Evolutionary conservation across 2,329 filamentous ascomycete genomes (phyloP).

Genomic region (Colletotrichum godetiae): DNA sequence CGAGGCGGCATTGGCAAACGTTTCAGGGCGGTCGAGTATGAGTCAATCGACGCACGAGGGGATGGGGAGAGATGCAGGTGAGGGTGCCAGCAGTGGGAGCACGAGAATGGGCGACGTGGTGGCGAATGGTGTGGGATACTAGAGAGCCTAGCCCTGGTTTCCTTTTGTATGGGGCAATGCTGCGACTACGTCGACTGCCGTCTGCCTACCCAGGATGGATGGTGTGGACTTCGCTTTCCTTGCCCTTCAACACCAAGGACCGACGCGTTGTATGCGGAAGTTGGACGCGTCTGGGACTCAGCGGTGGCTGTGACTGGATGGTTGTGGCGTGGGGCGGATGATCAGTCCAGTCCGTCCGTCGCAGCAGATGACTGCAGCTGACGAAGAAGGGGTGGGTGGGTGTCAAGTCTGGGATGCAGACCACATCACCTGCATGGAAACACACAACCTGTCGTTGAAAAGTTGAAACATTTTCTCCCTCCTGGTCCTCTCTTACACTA

Average conservation of each 20-base stretch:
- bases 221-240: conserved; percentile 7
- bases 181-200: neutral
- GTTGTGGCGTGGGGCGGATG: conserved; percentile 17
- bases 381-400: neutral
- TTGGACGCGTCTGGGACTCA: conserved; percentile 29
- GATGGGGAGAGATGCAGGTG: conserved; percentile 24
- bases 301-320: conserved; percentile 21
- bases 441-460: conserved; percentile 5
- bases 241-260: conserved; percentile 33
- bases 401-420: conserved; percentile 6
- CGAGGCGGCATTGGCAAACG: conserved; percentile 22
- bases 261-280: conserved; percentile 33
- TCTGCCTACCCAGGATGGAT: neutral
- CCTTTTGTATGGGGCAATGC: neutral
- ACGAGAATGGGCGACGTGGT: conserved; percentile 16
- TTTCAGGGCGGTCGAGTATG: conserved; percentile 31
- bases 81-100: conserved; percentile 24
- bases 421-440: conserved; percentile 34
- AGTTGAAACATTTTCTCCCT: neutral
- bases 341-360: neutral
- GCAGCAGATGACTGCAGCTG: conserved; percentile 17
- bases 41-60: conserved; percentile 31
- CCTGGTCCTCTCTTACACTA: neutral
- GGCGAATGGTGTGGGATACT: conserved; percentile 26
- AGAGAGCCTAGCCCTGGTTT: conserved; percentile 3